phyloP scores from a whole-genome alignment of 441 rosid species.

The Viola pubescens region DNA sequence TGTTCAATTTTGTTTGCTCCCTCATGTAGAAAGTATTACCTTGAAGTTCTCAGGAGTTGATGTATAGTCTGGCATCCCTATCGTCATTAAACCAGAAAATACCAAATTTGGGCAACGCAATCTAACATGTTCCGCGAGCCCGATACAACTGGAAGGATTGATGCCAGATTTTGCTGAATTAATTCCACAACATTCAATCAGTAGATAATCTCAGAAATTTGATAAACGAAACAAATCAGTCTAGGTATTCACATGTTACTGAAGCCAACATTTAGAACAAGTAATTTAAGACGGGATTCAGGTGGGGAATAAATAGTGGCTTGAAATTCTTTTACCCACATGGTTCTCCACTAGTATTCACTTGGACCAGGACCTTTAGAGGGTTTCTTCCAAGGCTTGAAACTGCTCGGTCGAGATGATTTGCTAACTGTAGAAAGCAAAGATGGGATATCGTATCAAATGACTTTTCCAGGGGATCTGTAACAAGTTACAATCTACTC shows the following conservation, averaged over 20 bases:
- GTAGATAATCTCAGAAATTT: neutral
- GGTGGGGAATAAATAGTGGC: neutral
- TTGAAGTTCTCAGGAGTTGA: constrained; percentile 96
- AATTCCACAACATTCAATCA: constrained; percentile 12
- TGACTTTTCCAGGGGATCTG: too few species aligned
- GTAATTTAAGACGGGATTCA: neutral
- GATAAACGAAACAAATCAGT: neutral
- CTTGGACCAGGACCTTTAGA: constrained; percentile 79
- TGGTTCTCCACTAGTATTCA: constrained; percentile 97
- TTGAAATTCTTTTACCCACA: constrained; percentile 39
- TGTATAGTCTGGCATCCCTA: constrained; percentile 88
- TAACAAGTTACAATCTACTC: too few species aligned
- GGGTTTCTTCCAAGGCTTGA: constrained; percentile 69
- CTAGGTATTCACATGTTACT: too few species aligned
- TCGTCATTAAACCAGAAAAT: constrained; percentile 88
- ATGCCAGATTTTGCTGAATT: constrained; percentile 84
- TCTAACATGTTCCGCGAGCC: constrained; percentile 64
- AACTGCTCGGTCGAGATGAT: constrained; percentile 61
- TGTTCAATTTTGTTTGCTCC: neutral
- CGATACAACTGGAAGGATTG: constrained; percentile 76
- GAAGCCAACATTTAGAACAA: too few species aligned
- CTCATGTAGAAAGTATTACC: constrained; percentile 30
- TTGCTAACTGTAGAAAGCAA: constrained; percentile 64
- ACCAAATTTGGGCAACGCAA: constrained; percentile 64
- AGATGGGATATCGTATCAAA: constrained; percentile 5